Conservation (phyloP, 179 eudicot species). For the Beta macrorhiza region DNA sequence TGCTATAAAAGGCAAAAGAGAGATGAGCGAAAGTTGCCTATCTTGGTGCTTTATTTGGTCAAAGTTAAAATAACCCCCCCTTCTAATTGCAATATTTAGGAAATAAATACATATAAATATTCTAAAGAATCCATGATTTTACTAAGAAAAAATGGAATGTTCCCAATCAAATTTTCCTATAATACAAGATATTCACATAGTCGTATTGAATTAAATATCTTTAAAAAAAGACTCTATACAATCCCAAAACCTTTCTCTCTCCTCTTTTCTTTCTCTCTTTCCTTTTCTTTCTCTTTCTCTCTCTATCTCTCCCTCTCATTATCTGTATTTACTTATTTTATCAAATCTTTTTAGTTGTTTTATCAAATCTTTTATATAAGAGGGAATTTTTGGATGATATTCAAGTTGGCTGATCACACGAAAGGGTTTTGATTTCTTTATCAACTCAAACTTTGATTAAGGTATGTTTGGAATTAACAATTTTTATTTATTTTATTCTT, state of each 20-base stretch:
- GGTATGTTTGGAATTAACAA: neutral
- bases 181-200: neutral
- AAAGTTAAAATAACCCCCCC: constrained; percentile 25
- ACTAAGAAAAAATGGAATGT: no score
- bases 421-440: neutral
- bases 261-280: neutral
- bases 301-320: neutral
- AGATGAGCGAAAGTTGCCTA: constrained; percentile 38
- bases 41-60: constrained; percentile 27
- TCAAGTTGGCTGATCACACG: neutral
- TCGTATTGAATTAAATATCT: neutral
- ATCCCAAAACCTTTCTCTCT: neutral
- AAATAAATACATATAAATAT: neutral
- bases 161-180: no score
- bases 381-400: neutral
- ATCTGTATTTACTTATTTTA: constrained; percentile 7
- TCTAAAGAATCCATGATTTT: no score
- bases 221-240: neutral
- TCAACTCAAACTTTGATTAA: neutral
- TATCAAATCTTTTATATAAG: neutral
- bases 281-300: neutral
- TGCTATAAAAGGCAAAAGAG: constrained; percentile 21
- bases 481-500: neutral
- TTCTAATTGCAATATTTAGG: constrained; percentile 1
- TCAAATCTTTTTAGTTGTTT: neutral